Conservation (phyloP, 208 protist genomes). For the Naegleria lovaniensis region DNA sequence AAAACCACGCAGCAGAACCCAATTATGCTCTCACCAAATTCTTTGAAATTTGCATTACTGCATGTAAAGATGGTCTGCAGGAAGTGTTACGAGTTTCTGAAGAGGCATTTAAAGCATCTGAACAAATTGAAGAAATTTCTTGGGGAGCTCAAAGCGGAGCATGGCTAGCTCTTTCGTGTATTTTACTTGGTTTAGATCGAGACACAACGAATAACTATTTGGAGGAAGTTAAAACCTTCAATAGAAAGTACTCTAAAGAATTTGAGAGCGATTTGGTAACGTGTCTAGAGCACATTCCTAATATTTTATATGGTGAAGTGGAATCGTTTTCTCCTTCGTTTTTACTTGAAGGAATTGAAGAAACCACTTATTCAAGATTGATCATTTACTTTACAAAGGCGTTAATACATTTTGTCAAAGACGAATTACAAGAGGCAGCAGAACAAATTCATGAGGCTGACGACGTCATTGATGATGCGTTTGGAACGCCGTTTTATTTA, state of each 20-base stretch:
- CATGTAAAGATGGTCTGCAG: not conserved
- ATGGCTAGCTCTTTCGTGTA: not conserved
- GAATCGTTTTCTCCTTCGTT: not conserved
- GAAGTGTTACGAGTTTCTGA: not conserved
- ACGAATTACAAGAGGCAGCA: not conserved
- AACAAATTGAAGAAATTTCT: not conserved
- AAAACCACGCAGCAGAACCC: not conserved
- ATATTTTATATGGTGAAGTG: not conserved
- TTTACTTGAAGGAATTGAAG: not conserved
- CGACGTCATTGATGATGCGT: not conserved
- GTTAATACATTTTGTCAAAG: not conserved
- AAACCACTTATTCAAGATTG: not conserved
- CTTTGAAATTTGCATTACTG: not conserved
- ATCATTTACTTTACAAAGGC: not conserved
- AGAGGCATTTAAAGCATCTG: not conserved
- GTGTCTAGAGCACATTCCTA: not conserved
- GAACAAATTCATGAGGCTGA: not conserved
- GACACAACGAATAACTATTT: not conserved
- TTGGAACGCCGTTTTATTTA: not conserved
- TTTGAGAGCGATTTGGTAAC: not conserved
- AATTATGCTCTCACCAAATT: not conserved
- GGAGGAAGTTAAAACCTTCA: not conserved
- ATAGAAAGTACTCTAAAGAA: not conserved
- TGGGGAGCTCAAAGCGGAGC: not conserved
- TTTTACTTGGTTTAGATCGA: not conserved